phyloP scores from a whole-genome alignment of 176 grass and related monocot species.

The Rhynchospora tenuis region DNA sequence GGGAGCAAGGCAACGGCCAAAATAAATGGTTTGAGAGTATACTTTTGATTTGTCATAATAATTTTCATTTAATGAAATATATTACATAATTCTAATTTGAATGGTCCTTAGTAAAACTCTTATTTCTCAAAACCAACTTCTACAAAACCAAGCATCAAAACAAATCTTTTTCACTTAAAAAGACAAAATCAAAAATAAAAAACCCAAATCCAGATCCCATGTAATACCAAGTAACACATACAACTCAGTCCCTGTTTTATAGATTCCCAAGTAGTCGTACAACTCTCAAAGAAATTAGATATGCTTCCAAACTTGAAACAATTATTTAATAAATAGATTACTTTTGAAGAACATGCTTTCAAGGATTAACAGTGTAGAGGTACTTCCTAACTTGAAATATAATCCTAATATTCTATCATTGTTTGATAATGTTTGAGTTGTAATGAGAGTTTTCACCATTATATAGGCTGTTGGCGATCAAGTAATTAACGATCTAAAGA shows the following conservation, averaged over 20 bases:
- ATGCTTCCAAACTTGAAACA: neutral
- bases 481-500: constrained; percentile 54
- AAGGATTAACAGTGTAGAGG: constrained; percentile 59
- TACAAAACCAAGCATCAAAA: neutral
- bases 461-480: constrained; percentile 44
- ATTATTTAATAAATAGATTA: constrained; percentile 73
- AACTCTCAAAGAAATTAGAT: neutral
- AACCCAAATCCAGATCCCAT: neutral
- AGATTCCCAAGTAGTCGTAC: neutral
- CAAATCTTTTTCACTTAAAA: neutral
- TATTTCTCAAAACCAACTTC: neutral
- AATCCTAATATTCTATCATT: neutral
- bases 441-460: constrained; percentile 17
- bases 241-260: neutral
- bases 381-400: constrained; percentile 15
- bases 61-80: neutral
- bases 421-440: neutral
- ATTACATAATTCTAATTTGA: neutral
- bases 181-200: neutral
- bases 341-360: constrained; percentile 54
- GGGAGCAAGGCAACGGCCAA: constrained; percentile 48
- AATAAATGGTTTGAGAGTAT: no score
- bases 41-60: no score
- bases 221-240: neutral
- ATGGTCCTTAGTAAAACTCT: neutral